These are phyloP conservation scores for Metarhizium humberi DNA, from an alignment of 2,329 filamentous ascomycete genomes.

Conservation along the genomic window DNA sequence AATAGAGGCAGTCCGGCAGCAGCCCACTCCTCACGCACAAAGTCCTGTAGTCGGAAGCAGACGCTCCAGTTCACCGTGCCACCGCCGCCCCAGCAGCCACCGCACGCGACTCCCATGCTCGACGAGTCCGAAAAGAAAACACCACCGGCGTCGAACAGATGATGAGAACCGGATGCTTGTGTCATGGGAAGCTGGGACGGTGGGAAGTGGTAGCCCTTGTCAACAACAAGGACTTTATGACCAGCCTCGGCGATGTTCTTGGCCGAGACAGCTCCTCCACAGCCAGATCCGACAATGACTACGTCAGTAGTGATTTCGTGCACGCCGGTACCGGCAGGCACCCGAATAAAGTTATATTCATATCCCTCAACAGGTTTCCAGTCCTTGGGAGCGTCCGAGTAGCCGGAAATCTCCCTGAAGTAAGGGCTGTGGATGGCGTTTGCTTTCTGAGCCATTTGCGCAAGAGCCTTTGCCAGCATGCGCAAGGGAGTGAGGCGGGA, in stretches of 20 bases:
- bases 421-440: constrained; percentile 47
- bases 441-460: constrained; percentile 41
- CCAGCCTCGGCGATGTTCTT: constrained; percentile 74
- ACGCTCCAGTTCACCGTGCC: constrained; percentile 82
- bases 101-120: constrained; percentile 53
- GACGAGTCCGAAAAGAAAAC: constrained; percentile 45
- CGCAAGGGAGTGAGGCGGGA: constrained; percentile 48
- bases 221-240: constrained; percentile 67
- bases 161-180: constrained; percentile 46
- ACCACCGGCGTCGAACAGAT: constrained; percentile 64
- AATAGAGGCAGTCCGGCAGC: constrained; percentile 62
- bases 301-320: constrained; percentile 68
- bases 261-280: constrained; percentile 72
- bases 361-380: constrained; percentile 43
- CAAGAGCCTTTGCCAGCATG: constrained; percentile 44
- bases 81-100: constrained; percentile 73
- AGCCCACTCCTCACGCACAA: constrained; percentile 76
- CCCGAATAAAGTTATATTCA: constrained; percentile 53
- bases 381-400: constrained; percentile 41
- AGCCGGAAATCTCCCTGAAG: constrained; percentile 47
- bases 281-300: constrained; percentile 79
- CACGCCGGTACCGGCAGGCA: constrained; percentile 30
- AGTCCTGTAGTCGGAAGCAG: constrained; percentile 57
- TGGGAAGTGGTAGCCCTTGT: constrained; percentile 72
- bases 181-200: constrained; percentile 67